Base-by-base conservation (phyloP, 805 yeast species). In the Starmerella bombi region DNA sequence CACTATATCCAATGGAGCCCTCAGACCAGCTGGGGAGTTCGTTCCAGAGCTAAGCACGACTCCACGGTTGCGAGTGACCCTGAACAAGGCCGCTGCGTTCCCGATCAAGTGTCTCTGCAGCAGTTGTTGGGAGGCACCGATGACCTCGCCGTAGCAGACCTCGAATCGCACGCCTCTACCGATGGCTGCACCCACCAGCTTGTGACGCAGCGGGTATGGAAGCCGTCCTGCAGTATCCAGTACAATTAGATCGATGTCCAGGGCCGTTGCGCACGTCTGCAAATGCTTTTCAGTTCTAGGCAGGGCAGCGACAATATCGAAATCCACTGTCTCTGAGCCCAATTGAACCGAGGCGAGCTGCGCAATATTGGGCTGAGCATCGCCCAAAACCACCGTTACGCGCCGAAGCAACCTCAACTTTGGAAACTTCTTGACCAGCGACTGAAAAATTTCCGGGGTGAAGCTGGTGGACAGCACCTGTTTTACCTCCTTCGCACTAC, bases 91-190 rank as follows among this genome's bases (percentile, higher is more conserved):
- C 41, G 80, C 67, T 2, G 77, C 72, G 56, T 84, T 86, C 25
- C 76, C 67, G 30, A 86, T 75, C 46, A 80, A 74, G n/a, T 31
- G 20, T 12, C 16, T 10, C 40, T 72, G 73, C 31, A 77, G 67
- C 46, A 88, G 67, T n/a, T n/a, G n/a, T 16, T 67, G 57, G 25
- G 65, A 61, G 16, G 66, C 36, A 29, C 38, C 56, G 25, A 51
- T 38, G 32, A 76, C 65, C 25, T 72, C 64, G 6, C 71, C 57
- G 59, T 88, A 88, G 34, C 74, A 69, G 7, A 91, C 69, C 56
- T 91, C 98, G 48, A 91, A 71, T 49, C 75, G 74, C 20, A 84
- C 71, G 2, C 97, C 97, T 37, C 84, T 71, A 16, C 77, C 78
- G 3, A 82, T 67, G 1, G 93, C 95, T 32, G 84, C 75, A 32